These are phyloP conservation scores for Fusarium sulawesiense DNA, from an alignment of 2,329 filamentous ascomycete species.

Conservation along the genomic window DNA sequence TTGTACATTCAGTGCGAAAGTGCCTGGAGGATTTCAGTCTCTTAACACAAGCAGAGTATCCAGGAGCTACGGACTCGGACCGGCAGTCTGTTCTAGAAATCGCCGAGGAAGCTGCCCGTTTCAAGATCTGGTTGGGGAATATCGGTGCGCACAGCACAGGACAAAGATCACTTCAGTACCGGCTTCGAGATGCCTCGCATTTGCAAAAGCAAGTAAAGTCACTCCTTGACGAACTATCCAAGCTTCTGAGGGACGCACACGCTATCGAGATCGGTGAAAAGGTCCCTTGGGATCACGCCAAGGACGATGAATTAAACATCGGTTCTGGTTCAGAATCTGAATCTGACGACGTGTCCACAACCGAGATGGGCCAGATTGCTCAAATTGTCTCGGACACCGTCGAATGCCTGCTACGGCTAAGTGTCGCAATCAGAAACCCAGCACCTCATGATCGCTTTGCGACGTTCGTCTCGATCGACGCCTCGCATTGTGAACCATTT, in stretches of 20 bases:
- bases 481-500: neutral
- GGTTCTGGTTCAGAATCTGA: no score
- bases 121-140: slow-evolving; percentile 26
- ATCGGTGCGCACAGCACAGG: slow-evolving; percentile 10
- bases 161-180: neutral
- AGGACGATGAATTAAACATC: neutral
- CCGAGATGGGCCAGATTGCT: neutral
- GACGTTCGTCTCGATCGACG: fast-evolving
- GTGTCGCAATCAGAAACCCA: slow-evolving; percentile 6
- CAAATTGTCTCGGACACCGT: neutral
- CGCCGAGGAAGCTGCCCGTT: slow-evolving; percentile 3
- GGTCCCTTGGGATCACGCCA: neutral
- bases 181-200: slow-evolving; percentile 26
- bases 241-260: neutral
- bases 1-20: neutral
- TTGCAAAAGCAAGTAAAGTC: neutral
- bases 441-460: slow-evolving; percentile 19
- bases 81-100: no score
- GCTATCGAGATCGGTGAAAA: neutral
- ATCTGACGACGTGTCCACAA: fast-evolving
- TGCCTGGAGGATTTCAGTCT: neutral
- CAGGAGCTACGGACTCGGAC: no score
- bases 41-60: fast-evolving
- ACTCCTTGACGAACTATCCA: neutral
- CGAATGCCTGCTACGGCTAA: neutral